Conservation (phyloP, 805 yeast species). For the Debaryomyces castellii region DNA sequence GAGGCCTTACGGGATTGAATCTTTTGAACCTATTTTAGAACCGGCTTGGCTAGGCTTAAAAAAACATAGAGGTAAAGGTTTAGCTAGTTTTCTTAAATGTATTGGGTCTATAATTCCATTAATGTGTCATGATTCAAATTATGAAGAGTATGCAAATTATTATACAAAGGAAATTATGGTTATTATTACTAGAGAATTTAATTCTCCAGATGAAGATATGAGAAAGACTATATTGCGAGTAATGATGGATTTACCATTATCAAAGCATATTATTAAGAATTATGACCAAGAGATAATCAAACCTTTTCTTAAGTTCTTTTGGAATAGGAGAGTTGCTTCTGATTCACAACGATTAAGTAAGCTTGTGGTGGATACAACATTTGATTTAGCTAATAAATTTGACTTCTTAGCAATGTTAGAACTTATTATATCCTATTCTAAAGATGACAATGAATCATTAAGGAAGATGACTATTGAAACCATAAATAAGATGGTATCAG, state of each 20-base stretch:
- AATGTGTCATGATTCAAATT: slow-evolving; percentile 57
- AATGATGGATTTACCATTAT: slow-evolving; percentile 61
- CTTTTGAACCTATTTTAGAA: slow-evolving; percentile 72
- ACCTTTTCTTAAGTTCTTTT: slow-evolving; percentile 67
- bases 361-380: slow-evolving; percentile 71
- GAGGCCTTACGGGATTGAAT: slow-evolving; percentile 86
- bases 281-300: slow-evolving; percentile 54
- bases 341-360: slow-evolving; percentile 53
- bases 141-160: slow-evolving; percentile 71
- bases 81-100: slow-evolving; percentile 75
- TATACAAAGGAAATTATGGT: slow-evolving; percentile 74
- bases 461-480: slow-evolving; percentile 79
- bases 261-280: slow-evolving; percentile 54
- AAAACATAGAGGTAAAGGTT: slow-evolving; percentile 71
- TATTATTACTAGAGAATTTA: slow-evolving; percentile 68
- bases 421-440: slow-evolving; percentile 54
- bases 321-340: slow-evolving; percentile 81
- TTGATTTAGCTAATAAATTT: slow-evolving; percentile 61
- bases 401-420: slow-evolving; percentile 65
- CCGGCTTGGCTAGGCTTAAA: slow-evolving; percentile 80
- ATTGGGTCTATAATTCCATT: slow-evolving; percentile 80
- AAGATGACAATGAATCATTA: slow-evolving; percentile 81
- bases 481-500: slow-evolving; percentile 52
- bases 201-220: slow-evolving; percentile 87
- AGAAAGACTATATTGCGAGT: slow-evolving; percentile 68